A percentile compares a stretch with the other conserved stretches of the same genome.
Evolutionary conservation across 1,139 yeast genomes (phyloP).

Genomic region (Yamadazyma oceani): DNA sequence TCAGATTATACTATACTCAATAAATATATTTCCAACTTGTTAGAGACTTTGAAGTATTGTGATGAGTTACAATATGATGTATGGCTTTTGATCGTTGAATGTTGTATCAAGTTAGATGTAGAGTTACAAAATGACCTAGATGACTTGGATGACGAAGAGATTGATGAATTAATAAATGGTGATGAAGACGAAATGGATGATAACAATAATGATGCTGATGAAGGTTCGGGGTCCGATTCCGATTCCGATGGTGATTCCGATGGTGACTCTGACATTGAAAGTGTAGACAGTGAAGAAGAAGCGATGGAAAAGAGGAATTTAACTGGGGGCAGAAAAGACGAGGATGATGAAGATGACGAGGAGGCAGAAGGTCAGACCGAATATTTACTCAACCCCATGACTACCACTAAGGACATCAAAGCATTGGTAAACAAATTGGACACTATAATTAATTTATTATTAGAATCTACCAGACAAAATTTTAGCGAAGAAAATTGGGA

Average conservation of each 20-base stretch:
- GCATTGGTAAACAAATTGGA: constrained; percentile 70
- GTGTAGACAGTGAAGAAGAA: constrained; percentile 48
- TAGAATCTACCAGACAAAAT: constrained; percentile 48
- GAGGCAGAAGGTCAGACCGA: constrained; percentile 31
- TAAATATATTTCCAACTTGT: constrained; percentile 65
- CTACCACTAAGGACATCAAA: constrained; percentile 53
- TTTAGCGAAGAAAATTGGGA: constrained; percentile 53
- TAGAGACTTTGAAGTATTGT: constrained; percentile 63
- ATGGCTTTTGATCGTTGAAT: constrained; percentile 81
- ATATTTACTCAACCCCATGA: constrained; percentile 34
- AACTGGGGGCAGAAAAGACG: constrained; percentile 32
- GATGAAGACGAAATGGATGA: constrained; percentile 43
- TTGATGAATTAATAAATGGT: constrained; percentile 60
- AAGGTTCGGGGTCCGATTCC: constrained; percentile 22
- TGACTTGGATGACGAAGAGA: constrained; percentile 75
- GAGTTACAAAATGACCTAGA: constrained; percentile 88
- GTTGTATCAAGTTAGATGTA: constrained; percentile 85
- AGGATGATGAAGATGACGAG: constrained; percentile 22
- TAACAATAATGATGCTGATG: constrained; percentile 24
- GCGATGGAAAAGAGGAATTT: constrained; percentile 11
- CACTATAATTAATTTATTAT: constrained; percentile 55
- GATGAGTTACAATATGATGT: constrained; percentile 69
- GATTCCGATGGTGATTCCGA: constrained; percentile 36
- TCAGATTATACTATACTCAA: constrained; percentile 54
- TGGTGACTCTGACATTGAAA: constrained; percentile 51